Base-by-base conservation (phyloP, 257 asterid species). In the Catharanthus roseus region DNA sequence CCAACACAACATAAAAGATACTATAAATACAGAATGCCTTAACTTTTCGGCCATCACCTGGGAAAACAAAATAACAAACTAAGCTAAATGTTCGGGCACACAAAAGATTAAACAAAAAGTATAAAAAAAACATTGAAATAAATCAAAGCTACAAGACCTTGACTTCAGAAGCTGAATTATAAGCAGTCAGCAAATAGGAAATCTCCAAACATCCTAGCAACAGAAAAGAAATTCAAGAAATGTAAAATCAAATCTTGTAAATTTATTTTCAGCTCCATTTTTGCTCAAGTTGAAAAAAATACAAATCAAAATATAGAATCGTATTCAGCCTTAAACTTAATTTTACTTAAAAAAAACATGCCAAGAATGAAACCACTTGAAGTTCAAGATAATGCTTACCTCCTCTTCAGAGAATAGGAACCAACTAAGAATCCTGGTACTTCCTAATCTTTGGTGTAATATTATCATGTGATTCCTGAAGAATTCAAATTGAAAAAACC, bases 11-110 rank as follows among this genome's bases (percentile, higher is more conserved):
- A 76, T 29, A 29, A 85, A 71, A 68, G 79, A 49, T 61, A 80
- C 64, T 9, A 77, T 72, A 3, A 80, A 9, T 11, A 36, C 66
- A 16, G 34, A 41, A 67, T 38, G 72, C 72, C 70, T 18, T n/a
- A 38, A n/a, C 24, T 16, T 42, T 69, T 62, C 67, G 16, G 76
- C 88, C 95, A 85, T 87, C 75, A 71, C 51, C 61, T 29, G n/a
- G n/a, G 73, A 64, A 65, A 50, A 61, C 29, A 41, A 31, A 56
- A 15, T 5, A 34, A 4, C 31, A 41, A 56, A 70, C 19, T 26
- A 8, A 8, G 21, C 63, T 56, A 11, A 56, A 11, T 21, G 16
- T 10, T 34, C 15, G 19, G 45, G 28, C 26, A n/a, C 23, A 34
- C 7, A 53, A 34, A 5, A n/a, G 6, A 23, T 39, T 28, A 21